Evolutionary conservation across 1,284 basidiomycete species (phyloP), one percentile per base, ranked within the genome.

Genomic region (Takashimella tepidaria): DNA sequence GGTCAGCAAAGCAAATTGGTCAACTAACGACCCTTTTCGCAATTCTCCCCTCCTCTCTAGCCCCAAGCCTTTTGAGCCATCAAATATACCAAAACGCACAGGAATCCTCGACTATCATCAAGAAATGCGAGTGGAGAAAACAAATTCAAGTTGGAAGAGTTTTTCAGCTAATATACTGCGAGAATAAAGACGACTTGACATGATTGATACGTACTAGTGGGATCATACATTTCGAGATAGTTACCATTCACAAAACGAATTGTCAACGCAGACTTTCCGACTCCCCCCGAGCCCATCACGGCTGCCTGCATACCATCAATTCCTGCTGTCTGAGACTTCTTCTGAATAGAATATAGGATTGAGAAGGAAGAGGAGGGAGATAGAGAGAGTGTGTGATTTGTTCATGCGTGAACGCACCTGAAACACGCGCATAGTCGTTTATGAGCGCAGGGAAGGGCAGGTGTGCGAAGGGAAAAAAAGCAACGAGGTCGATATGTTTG

Each of bases 251-350:
- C 62, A 52, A 72, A 69, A 21, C 65, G 59, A 5, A 68, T 61
- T 23, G 67, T 68, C 11, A 71, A 23, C 10, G 68, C 62, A 6
- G 55, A 57, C 56, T 73, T 73, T 6, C 70, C 70, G 5, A 73
- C 69, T 11, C 70, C 70, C 41, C 68, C 67, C 5, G 62, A 55
- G n/a, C 69, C 67, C 62, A 70, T 62, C 6, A 70, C 65, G 2
- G 63, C 66, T 43, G 60, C 60, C 65, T 68, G 50, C 2, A n/a
- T 8, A 37, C 31, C n/a, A n/a, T n/a, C n/a, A n/a, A n/a, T n/a
- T n/a, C n/a, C n/a, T n/a, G n/a, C n/a, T n/a, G n/a, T n/a, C n/a
- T n/a, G n/a, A n/a, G n/a, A n/a, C n/a, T n/a, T n/a, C n/a, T n/a
- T n/a, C n/a, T n/a, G n/a, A n/a, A n/a, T n/a, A n/a, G n/a, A n/a